A percentile compares a stretch with the other conserved stretches of the same genome.
These are phyloP conservation scores for Anthracocystis panici-leucophaei DNA, from an alignment of 1,284 basidiomycete genomes.

Conservation along the genomic window DNA sequence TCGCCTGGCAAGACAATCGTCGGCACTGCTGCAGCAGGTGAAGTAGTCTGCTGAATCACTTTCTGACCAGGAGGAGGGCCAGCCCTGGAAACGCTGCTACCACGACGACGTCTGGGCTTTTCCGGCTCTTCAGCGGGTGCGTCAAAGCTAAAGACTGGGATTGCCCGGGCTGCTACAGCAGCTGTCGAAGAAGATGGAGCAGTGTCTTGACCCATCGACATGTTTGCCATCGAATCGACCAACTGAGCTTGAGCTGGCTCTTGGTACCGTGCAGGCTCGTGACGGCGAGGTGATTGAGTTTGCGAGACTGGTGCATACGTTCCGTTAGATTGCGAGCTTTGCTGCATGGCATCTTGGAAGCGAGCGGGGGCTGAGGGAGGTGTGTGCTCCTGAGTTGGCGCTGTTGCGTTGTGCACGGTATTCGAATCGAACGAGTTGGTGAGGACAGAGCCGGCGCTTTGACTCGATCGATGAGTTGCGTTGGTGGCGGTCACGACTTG, in stretches of 20 bases:
- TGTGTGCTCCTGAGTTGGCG: conserved; percentile 1
- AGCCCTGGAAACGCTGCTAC: conserved; percentile 48
- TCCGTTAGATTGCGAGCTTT: not conserved
- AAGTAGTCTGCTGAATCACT: conserved; percentile 19
- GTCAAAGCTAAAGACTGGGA: conserved; percentile 37
- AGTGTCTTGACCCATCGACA: conserved; percentile 16
- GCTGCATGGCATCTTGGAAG: conserved; percentile 26
- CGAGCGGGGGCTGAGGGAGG: conserved; percentile 23
- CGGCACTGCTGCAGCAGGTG: conserved; percentile 24
- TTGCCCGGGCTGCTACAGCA: not conserved
- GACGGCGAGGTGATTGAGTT: conserved; percentile 1
- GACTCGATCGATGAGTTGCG: conserved; percentile 18
- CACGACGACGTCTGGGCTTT: conserved; percentile 47
- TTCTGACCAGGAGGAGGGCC: conserved; percentile 27
- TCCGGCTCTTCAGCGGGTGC: conserved; percentile 38
- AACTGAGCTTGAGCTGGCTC: conserved; percentile 13
- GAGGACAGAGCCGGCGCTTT: conserved; percentile 31
- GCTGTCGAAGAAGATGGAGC: not conserved
- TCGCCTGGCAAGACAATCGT: conserved; percentile 50
- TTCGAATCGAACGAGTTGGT: conserved; percentile 10
- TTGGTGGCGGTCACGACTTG: not conserved
- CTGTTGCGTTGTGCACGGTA: not conserved
- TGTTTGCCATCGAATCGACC: conserved; percentile 28
- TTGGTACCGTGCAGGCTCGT: conserved; percentile 35
- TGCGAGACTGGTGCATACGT: not conserved